Percentiles rank a stretch among this genome's conserved stretches.
Conservation (phyloP, 306 rosid species). For the Fragaria iinumae region DNA sequence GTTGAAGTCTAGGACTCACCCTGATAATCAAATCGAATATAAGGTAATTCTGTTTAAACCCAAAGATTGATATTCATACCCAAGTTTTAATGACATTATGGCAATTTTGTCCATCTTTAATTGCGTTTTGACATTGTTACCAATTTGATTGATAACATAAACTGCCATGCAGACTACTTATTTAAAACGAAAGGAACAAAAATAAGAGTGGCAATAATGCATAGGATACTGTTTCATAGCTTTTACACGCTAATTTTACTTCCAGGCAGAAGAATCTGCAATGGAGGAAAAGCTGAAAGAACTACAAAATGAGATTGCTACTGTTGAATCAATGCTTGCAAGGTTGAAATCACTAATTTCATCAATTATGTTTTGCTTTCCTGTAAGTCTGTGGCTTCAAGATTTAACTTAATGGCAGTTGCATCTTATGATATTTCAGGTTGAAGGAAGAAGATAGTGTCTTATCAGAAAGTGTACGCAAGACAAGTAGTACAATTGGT, state of each 20-base stretch:
- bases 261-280: constrained; percentile 80
- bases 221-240: background rate
- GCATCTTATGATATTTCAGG: constrained; percentile 41
- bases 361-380: constrained; percentile 26
- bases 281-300: constrained; percentile 57
- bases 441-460: constrained; percentile 58
- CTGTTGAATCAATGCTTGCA: constrained; percentile 39
- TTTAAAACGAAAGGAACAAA: background rate
- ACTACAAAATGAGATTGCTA: constrained; percentile 51
- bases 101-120: background rate
- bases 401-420: constrained; percentile 20
- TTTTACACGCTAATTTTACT: constrained; percentile 15
- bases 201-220: background rate
- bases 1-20: background rate
- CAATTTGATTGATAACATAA: background rate
- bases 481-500: constrained; percentile 37
- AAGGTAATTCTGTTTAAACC: background rate
- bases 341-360: constrained; percentile 41
- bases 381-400: constrained; percentile 13
- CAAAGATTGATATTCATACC: background rate
- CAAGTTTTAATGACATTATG: background rate
- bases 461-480: constrained; percentile 31
- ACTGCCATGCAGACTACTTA: background rate
- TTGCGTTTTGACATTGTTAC: background rate
- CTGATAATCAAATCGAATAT: background rate